phyloP scores from a whole-genome alignment of 2,329 filamentous ascomycete genomes.

The Alternaria alternata region DNA sequence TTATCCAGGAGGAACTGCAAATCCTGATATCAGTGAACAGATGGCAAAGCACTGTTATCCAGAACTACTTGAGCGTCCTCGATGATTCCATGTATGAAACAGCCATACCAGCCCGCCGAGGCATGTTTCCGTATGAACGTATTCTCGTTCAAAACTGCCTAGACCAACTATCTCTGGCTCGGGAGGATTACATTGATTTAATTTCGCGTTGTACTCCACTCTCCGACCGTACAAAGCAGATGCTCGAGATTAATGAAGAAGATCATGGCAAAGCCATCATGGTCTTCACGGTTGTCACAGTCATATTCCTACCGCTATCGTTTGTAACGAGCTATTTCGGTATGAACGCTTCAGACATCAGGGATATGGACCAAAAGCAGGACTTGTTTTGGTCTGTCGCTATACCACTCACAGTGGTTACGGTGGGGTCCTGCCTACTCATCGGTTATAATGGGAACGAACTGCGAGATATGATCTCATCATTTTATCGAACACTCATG shows the following conservation, averaged over 20 bases:
- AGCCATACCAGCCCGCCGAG: constrained; percentile 27
- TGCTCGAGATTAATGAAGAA: constrained; percentile 47
- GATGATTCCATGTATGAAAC: constrained; percentile 36
- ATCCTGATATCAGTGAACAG: constrained; percentile 34
- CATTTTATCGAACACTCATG: constrained; percentile 21
- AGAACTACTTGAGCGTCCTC: constrained; percentile 36
- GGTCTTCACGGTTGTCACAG: constrained; percentile 56
- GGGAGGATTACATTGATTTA: constrained; percentile 37
- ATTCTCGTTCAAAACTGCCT: constrained; percentile 34
- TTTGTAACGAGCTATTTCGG: constrained; percentile 56
- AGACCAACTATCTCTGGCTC: constrained; percentile 26
- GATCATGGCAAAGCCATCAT: constrained; percentile 55
- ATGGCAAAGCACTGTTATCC: constrained; percentile 39
- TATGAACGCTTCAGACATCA: constrained; percentile 53
- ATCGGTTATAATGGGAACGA: constrained; percentile 44
- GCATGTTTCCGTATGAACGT: constrained; percentile 34
- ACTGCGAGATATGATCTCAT: constrained; percentile 23
- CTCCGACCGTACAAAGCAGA: constrained; percentile 45
- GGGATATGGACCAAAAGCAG: constrained; percentile 52
- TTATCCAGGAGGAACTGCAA: constrained; percentile 42
- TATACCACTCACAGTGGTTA: constrained; percentile 38
- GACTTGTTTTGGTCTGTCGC: constrained; percentile 52
- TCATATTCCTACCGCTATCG: constrained; percentile 56
- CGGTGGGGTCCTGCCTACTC: constrained; percentile 34
- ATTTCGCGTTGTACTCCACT: constrained; percentile 39